Percentiles rank a stretch among this genome's conserved stretches.
Evolutionary conservation across 225 moss, liverwort and hornwort species (phyloP).

Genomic region (Straminergon stramineum): DNA sequence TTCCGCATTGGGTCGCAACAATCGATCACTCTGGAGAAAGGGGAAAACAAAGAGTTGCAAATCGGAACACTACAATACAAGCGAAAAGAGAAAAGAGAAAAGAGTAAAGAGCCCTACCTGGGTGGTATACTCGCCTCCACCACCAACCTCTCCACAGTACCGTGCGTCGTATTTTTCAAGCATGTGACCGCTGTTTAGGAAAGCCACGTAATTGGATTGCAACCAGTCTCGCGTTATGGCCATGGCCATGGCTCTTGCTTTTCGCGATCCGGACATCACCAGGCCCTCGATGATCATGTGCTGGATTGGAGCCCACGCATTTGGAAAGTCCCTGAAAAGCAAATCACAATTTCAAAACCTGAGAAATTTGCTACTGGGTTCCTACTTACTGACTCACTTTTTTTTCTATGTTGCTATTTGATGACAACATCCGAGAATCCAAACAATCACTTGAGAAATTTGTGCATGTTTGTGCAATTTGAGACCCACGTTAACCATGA

Average conservation of each 20-base stretch:
- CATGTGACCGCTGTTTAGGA: slow-evolving; percentile 52
- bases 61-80: neutral
- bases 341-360: neutral
- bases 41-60: neutral
- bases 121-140: slow-evolving; percentile 65
- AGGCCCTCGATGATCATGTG: slow-evolving; percentile 90
- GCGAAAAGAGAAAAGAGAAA: neutral
- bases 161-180: slow-evolving; percentile 77
- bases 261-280: slow-evolving; percentile 5
- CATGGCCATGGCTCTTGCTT: slow-evolving; percentile 36
- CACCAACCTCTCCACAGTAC: slow-evolving; percentile 41
- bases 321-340: slow-evolving; percentile 65
- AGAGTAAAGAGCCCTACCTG: slow-evolving; percentile 21
- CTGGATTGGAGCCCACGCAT: slow-evolving; percentile 91
- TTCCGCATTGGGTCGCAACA: no score
- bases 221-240: slow-evolving; percentile 55
- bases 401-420: no score
- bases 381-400: neutral
- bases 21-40: neutral
- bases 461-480: neutral
- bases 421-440: no score
- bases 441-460: neutral
- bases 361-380: neutral
- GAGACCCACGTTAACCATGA: neutral
- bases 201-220: slow-evolving; percentile 49